Evolutionary conservation across 2,329 filamentous ascomycete species (phyloP).

Genomic region (Colletotrichum musicola): DNA sequence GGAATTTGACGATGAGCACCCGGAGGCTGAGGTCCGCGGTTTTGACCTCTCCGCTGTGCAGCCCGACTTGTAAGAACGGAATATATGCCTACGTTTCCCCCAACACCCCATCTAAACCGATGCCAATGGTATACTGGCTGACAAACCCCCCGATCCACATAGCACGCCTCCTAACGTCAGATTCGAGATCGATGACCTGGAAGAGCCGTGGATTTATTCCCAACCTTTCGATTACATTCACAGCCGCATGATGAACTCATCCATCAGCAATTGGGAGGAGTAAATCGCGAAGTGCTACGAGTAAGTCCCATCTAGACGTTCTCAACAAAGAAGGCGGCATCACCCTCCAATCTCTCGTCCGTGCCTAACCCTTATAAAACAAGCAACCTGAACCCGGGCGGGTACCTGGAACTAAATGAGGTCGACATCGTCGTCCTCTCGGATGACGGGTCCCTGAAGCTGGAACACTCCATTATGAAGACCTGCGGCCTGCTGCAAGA

Average conservation of each 20-base stretch:
- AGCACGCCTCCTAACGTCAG: conserved; percentile 56
- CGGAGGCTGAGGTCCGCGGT: conserved; percentile 29
- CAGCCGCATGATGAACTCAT: conserved; percentile 9
- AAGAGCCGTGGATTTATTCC: conserved; percentile 49
- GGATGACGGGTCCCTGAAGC: conserved; percentile 41
- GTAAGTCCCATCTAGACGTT: conserved; percentile 18
- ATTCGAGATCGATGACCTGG: conserved; percentile 55
- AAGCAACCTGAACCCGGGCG: conserved; percentile 51
- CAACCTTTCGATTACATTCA: conserved; percentile 33
- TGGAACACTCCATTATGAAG: conserved; percentile 42
- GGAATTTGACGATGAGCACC: conserved; percentile 52
- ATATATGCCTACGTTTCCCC: no score
- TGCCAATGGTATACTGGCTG: neutral
- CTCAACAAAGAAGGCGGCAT: neutral
- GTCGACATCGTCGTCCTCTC: conserved; percentile 46
- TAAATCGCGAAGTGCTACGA: conserved; percentile 48
- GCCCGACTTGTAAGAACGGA: conserved; percentile 38
- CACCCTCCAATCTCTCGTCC: neutral
- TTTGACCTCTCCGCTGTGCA: neutral
- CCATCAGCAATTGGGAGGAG: neutral
- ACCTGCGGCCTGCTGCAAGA: conserved; percentile 45
- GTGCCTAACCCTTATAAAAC: neutral
- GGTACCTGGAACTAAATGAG: conserved; percentile 59
- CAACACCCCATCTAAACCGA: no score
- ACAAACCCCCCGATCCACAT: no score